phyloP scores from a whole-genome alignment of 805 yeast species.

The Candida sphagnicola region DNA sequence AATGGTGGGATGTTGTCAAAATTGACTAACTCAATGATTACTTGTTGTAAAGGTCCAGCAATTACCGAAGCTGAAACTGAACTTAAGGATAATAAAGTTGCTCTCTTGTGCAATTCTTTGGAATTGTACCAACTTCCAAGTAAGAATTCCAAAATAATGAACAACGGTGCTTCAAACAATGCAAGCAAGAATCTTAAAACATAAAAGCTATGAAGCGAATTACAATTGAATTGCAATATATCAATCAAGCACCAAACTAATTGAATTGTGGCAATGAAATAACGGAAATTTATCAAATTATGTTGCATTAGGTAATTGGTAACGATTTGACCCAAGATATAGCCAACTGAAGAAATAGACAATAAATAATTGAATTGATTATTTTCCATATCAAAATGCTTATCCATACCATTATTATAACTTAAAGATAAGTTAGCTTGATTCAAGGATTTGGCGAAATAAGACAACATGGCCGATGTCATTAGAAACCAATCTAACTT shows the following conservation, averaged over 20 bases:
- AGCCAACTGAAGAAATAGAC: conserved; percentile 47
- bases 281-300: conserved; percentile 35
- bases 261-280: conserved; percentile 30
- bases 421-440: conserved; percentile 40
- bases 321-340: conserved; percentile 48
- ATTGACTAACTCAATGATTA: conserved; percentile 16
- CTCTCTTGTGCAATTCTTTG: conserved; percentile 20
- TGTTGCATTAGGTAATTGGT: conserved; percentile 33
- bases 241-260: conserved; percentile 25
- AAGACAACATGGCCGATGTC: conserved; percentile 50
- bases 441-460: conserved; percentile 42
- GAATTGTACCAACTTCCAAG: conserved; percentile 24
- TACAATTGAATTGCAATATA: conserved; percentile 12
- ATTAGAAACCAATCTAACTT: conserved; percentile 44
- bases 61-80: conserved; percentile 23
- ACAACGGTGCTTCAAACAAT: conserved; percentile 43
- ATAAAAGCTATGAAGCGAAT: conserved; percentile 18
- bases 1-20: conserved; percentile 19
- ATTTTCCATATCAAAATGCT: conserved; percentile 34
- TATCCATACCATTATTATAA: conserved; percentile 44
- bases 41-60: conserved; percentile 28
- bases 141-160: conserved; percentile 57
- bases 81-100: conserved; percentile 27
- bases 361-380: conserved; percentile 42
- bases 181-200: conserved; percentile 37